A percentile compares a stretch with the other conserved stretches of the same genome.
phyloP scores from a whole-genome alignment of 1,139 yeast genomes.

The Pichia sp. region DNA sequence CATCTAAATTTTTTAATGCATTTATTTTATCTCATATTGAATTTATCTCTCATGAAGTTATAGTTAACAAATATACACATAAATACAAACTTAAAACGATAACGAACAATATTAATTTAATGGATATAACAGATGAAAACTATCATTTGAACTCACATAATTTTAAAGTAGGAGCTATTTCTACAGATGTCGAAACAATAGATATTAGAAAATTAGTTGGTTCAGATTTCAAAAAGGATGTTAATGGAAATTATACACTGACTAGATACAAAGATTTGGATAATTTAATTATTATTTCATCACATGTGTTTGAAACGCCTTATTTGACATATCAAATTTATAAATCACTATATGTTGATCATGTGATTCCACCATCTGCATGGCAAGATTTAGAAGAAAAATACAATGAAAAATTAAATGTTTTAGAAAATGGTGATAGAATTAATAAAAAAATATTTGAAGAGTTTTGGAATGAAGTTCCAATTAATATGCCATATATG shows the following conservation, averaged over 20 bases:
- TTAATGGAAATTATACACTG: conserved; percentile 5
- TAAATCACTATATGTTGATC: conserved; percentile 14
- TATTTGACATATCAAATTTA: conserved; percentile 13
- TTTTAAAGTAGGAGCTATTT: conserved; percentile 2
- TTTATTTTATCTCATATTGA: conserved; percentile 13
- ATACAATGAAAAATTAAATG: conserved; percentile 2
- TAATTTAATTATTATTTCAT: conserved; percentile 8
- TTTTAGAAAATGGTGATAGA: neutral
- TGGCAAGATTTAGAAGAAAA: conserved; percentile 10
- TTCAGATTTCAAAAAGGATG: conserved; percentile 6
- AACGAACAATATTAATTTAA: neutral
- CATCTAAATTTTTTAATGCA: conserved; percentile 10
- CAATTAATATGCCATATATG: conserved; percentile 14
- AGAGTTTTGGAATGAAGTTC: conserved; percentile 10
- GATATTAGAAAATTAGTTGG: neutral
- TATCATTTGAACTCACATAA: conserved; percentile 13
- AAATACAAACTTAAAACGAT: conserved; percentile 2
- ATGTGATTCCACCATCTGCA: conserved; percentile 10
- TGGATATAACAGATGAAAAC: conserved; percentile 7
- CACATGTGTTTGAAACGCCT: conserved; percentile 10
- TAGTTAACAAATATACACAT: conserved; percentile 4
- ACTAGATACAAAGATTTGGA: conserved; percentile 13
- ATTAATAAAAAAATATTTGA: conserved; percentile 7
- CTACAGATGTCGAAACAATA: neutral
- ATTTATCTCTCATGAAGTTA: conserved; percentile 11